phyloP scores from a whole-genome alignment of 345 rosid species.

The Trapa bicornis region DNA sequence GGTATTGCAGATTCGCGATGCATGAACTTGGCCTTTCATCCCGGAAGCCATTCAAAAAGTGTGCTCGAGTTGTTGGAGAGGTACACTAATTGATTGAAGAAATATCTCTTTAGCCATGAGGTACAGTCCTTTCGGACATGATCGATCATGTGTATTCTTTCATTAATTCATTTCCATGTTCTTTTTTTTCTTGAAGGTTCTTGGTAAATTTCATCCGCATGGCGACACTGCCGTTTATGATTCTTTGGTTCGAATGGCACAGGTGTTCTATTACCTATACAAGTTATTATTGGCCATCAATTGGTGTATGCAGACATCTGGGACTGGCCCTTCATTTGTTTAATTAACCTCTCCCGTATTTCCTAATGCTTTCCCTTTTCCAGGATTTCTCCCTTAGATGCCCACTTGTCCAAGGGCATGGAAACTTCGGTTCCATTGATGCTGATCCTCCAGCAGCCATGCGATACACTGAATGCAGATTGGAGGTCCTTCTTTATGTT shows the following conservation, averaged over 20 bases:
- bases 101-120: neutral
- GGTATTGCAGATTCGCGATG: constrained; percentile 65
- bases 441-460: constrained; percentile 99
- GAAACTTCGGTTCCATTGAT: constrained; percentile 91
- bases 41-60: constrained; percentile 80
- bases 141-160: neutral
- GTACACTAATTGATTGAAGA: constrained; percentile 17
- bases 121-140: neutral
- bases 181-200: constrained; percentile 37
- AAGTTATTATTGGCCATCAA: neutral
- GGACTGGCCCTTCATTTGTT: neutral
- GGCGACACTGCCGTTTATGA: constrained; percentile 94
- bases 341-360: neutral
- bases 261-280: constrained; percentile 32
- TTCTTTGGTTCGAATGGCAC: constrained; percentile 93
- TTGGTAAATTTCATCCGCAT: constrained; percentile 95
- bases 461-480: constrained; percentile 97
- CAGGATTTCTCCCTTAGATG: constrained; percentile 82
- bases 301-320: neutral
- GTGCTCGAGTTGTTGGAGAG: constrained; percentile 99
- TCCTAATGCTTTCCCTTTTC: neutral
- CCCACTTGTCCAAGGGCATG: constrained; percentile 90
- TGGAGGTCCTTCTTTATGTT: constrained; percentile 33
- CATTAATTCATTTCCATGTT: neutral
- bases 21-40: constrained; percentile 91